Percentiles rank a stretch among this genome's conserved stretches.
These are phyloP conservation scores for Dioscorea cayenensis DNA, from an alignment of 116 monocot species.

Conservation along the genomic window DNA sequence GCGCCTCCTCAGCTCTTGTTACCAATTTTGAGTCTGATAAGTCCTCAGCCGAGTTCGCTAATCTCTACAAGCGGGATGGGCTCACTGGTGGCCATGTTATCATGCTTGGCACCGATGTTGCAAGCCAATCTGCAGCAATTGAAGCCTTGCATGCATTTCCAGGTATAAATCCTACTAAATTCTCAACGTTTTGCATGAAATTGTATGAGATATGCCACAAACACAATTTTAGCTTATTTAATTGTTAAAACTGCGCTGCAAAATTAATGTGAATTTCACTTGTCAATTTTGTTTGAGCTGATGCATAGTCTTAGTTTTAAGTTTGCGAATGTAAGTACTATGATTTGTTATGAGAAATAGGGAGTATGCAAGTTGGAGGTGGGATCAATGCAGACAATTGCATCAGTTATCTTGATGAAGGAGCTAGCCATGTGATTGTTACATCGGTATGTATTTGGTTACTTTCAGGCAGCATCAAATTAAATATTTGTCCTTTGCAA, in stretches of 20 bases:
- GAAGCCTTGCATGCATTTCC: conserved; percentile 77
- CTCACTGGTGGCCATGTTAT: conserved; percentile 89
- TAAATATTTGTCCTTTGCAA: not conserved
- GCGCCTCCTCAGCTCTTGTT: conserved; percentile 30
- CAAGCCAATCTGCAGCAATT: conserved; percentile 53
- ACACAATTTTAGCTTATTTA: too few species aligned
- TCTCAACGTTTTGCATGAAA: too few species aligned
- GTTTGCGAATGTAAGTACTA: not conserved
- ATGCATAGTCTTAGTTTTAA: not conserved
- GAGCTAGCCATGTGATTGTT: conserved; percentile 95
- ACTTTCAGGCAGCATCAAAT: not conserved
- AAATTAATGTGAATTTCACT: not conserved
- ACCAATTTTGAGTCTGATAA: conserved; percentile 94
- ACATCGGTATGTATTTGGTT: conserved; percentile 60
- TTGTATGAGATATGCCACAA: too few species aligned
- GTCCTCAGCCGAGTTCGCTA: conserved; percentile 56
- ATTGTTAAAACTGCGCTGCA: too few species aligned
- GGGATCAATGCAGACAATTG: conserved; percentile 85
- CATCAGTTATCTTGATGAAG: conserved; percentile 58
- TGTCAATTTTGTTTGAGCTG: not conserved
- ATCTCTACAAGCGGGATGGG: conserved; percentile 62
- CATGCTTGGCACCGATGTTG: conserved; percentile 77
- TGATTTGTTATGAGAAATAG: conserved; percentile 27
- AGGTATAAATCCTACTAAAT: conserved; percentile 19
- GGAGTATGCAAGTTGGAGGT: conserved; percentile 94